phyloP scores from a whole-genome alignment of 495 filamentous ascomycete species.

The Bombardia bombarda region DNA sequence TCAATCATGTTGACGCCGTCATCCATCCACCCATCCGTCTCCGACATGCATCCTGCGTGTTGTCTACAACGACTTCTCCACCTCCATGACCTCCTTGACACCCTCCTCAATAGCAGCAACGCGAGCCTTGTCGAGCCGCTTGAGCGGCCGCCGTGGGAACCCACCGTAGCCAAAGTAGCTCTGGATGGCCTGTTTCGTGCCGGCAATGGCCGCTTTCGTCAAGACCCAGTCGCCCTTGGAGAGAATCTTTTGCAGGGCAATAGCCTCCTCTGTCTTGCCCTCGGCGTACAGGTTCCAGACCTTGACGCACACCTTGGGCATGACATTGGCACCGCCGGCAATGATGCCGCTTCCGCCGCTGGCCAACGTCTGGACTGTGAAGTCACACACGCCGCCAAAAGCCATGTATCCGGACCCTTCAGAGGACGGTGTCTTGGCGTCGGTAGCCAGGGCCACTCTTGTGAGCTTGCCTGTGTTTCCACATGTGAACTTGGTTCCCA shows the following conservation, averaged over 20 bases:
- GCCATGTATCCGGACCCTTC: slow-evolving; percentile 71
- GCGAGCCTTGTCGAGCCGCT: slow-evolving; percentile 52
- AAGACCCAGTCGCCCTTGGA: slow-evolving; percentile 78
- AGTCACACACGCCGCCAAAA: slow-evolving; percentile 84
- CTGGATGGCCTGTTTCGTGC: slow-evolving; percentile 79
- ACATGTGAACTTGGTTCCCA: slow-evolving; percentile 87
- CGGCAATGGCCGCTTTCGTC: slow-evolving; percentile 78
- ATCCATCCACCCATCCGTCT: too few relatives aligned
- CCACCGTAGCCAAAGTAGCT: slow-evolving; percentile 80
- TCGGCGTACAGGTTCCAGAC: slow-evolving; percentile 73
- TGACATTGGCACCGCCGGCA: slow-evolving; percentile 79
- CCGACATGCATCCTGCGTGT: too few relatives aligned
- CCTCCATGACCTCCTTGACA: slow-evolving; percentile 58
- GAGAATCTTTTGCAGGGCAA: slow-evolving; percentile 62
- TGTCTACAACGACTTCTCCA: slow-evolving; percentile 43
- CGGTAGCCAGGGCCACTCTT: slow-evolving; percentile 66
- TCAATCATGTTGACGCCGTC: too few relatives aligned
- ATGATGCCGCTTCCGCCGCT: slow-evolving; percentile 79
- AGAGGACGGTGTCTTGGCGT: slow-evolving; percentile 60
- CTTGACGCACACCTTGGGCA: slow-evolving; percentile 71
- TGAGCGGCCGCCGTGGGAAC: slow-evolving; percentile 65
- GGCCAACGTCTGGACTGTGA: slow-evolving; percentile 72
- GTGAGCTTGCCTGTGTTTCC: slow-evolving; percentile 86
- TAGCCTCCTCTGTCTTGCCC: slow-evolving; percentile 66
- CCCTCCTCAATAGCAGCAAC: slow-evolving; percentile 60